Evolutionary conservation across 2,329 filamentous ascomycete species (phyloP).

Genomic region (Monilinia polystroma): DNA sequence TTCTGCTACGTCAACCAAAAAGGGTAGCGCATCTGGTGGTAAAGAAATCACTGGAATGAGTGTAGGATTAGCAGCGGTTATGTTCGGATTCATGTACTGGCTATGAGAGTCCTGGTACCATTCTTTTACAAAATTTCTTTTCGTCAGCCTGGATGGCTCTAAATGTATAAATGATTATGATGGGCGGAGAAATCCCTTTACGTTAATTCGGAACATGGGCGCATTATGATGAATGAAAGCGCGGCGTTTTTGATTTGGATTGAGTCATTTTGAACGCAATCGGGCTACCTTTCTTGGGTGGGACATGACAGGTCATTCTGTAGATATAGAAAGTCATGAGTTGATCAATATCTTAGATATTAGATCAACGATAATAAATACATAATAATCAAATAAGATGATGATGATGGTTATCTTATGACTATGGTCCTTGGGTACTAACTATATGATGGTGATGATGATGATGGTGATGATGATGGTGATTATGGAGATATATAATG

Average conservation of each 20-base stretch:
- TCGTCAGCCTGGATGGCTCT: slow-evolving; percentile 17
- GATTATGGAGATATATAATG: too few relatives aligned
- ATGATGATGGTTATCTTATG: too few relatives aligned
- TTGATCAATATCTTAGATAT: not conserved
- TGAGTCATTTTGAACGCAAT: slow-evolving; percentile 11
- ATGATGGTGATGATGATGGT: not conserved
- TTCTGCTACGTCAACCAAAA: slow-evolving; percentile 42
- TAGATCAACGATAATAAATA: not conserved
- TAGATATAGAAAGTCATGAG: slow-evolving; percentile 8
- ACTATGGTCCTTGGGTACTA: too few relatives aligned
- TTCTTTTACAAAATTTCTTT: slow-evolving; percentile 9
- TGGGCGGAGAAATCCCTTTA: slow-evolving; percentile 13
- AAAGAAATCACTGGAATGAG: slow-evolving; percentile 52
- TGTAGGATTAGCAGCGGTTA: slow-evolving; percentile 50
- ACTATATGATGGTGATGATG: too few relatives aligned
- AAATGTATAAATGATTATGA: slow-evolving; percentile 27
- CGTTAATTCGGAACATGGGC: slow-evolving; percentile 25
- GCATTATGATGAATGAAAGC: slow-evolving; percentile 32
- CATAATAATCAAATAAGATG: too few relatives aligned
- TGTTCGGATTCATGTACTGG: slow-evolving; percentile 54
- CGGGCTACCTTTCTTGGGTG: slow-evolving; percentile 1
- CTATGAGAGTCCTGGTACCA: slow-evolving; percentile 40
- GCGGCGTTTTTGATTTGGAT: slow-evolving; percentile 28
- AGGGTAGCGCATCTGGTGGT: slow-evolving; percentile 46
- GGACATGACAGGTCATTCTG: slow-evolving; percentile 6